Base-by-base conservation (phyloP, 1,284 basidiomycete genomes). In the Sanguinoderma infundibulare region DNA sequence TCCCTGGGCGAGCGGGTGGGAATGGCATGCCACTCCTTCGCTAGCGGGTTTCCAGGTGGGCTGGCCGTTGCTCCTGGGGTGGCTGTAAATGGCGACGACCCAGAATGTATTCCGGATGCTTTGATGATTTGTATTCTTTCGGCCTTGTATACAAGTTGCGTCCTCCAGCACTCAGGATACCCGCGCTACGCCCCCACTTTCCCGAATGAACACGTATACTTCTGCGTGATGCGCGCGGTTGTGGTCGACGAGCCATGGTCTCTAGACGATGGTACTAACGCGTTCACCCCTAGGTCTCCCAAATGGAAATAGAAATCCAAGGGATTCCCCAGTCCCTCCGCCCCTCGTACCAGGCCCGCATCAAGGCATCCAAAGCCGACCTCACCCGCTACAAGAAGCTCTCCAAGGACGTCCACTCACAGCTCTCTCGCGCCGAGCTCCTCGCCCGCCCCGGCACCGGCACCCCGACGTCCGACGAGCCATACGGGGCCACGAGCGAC, bases 251-350 rank as follows among this genome's bases (percentile, higher is more conserved):
- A 36, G 35, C 35, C 35, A 8, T 39, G 38, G 38, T 12, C n/a
- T 17, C 6, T 34, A 32, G 14, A 51, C 8, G 2, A 3, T 35
- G n/a, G 26, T 35, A 30, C 30, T 53, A 32, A 30, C 42, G 17
- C 35, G 22, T 65, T 67, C 65, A 59, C 47, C 47, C 46, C 38
- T 15, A 97, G 95, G 86, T 98, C 67, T 95, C 94, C 36, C 98
- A 99, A 85, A 98, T 99, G 97, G 96, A 98, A 77, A 92, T 99
- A 64, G 98, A 99, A 79, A 90, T 98, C n/a, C 95, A 96, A 72
- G 92, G 93, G 12, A 96, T 98, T 74, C 96, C 96, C 0, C 89
- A 93, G 70, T 91, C 91, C 34, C 82, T 96, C 67, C 86, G 90
- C 52, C 77, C 86, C 0, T 85, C 87, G 61, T 95, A 95, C 75